Conservation (phyloP, 2,329 filamentous ascomycete species). For the Aspergillus melleus region DNA sequence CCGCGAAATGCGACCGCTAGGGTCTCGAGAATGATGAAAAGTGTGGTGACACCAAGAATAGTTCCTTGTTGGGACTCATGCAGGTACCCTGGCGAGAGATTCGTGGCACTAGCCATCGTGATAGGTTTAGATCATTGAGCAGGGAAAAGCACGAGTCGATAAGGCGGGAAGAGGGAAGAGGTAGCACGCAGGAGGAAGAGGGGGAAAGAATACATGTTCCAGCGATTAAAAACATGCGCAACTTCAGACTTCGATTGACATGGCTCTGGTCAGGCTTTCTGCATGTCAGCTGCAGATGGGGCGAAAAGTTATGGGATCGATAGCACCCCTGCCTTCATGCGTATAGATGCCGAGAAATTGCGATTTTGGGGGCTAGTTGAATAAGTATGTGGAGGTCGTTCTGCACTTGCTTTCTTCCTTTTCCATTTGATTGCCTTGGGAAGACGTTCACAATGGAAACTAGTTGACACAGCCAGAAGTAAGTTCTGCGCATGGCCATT, state of each 20-base stretch:
- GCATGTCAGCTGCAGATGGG: not conserved
- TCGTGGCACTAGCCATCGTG: not conserved
- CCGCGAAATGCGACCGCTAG: constrained; percentile 1
- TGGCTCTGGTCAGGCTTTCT: not conserved
- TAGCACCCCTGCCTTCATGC: not conserved
- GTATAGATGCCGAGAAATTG: not conserved
- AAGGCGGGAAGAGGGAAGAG: not conserved
- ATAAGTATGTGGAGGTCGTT: not conserved
- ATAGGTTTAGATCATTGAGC: not conserved
- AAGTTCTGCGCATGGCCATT: not conserved
- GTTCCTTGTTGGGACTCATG: not conserved
- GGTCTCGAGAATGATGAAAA: constrained; percentile 6
- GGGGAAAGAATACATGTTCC: not conserved
- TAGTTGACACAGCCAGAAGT: not conserved
- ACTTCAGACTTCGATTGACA: not conserved
- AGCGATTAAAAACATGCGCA: not conserved
- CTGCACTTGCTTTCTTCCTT: not conserved
- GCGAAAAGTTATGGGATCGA: not conserved
- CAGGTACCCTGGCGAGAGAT: not conserved
- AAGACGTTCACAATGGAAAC: not conserved
- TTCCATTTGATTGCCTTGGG: not conserved
- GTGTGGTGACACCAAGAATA: not conserved
- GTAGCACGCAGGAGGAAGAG: not conserved
- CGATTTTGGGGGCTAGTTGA: not conserved
- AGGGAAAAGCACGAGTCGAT: not conserved